Evolutionary conservation across 2,329 filamentous ascomycete species (phyloP), one percentile per base, ranked within the genome.

Genomic region (Verticillium klebahnii): DNA sequence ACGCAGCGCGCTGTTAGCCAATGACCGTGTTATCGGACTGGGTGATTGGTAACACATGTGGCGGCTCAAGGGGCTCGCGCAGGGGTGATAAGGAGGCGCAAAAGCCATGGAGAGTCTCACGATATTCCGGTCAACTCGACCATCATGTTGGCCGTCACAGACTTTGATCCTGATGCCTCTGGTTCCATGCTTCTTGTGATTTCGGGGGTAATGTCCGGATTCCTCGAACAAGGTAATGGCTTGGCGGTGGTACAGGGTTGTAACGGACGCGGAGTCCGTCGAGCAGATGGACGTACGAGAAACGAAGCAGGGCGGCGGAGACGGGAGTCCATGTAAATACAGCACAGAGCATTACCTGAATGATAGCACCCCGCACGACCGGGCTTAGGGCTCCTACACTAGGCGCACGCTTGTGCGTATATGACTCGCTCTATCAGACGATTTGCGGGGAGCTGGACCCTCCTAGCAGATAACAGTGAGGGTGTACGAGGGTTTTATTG

Each of bases 121-220:
- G 73, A 75, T 63, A 73, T 75, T 63, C 72, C 71, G 63, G 74
- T 73, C 55, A 70, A 72, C 65, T 75, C 73, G 58, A 71, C 72
- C 63, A 75, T 68, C 39, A 45, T 45, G 15, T 17, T 19, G n/a
- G n/a, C 39, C n/a, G 39, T 45, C 9, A 45, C 39, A n/a, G 39
- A 8, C 5, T 5, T 17, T 19, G 15, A 19, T 2, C 15, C n/a
- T 45, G 15, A 5, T n/a, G 15, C 17, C n/a, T n/a, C 8, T 45
- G 15, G 3, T 2, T 45, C 39, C 39, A 45, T 45, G 34, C 39
- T 19, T 19, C 17, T 45, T 17, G 5, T 19, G 2, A 17, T n/a
- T 23, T 17, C 8, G 17, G 39, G n/a, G 5, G 17, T 4, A 17
- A 45, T 45, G 8, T 19, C 17, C 5, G 17, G n/a, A 17, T 45